These are phyloP conservation scores for Phytophthora vignae DNA, from an alignment of 352 stramenopile genomes.

Conservation along the genomic window DNA sequence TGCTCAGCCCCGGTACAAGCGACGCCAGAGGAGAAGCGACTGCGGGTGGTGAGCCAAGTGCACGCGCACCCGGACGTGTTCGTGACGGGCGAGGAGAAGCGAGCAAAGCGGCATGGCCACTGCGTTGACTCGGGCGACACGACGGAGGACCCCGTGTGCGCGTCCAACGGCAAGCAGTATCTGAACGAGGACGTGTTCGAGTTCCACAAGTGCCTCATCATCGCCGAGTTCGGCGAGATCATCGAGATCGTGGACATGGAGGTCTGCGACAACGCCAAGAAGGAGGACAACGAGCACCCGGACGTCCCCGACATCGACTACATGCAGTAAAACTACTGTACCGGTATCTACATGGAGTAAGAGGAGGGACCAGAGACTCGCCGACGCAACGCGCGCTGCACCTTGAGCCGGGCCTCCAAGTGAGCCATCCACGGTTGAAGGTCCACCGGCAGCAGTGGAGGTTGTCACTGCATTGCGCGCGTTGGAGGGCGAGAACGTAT, in stretches of 20 bases:
- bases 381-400: neutral
- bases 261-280: constrained; percentile 41
- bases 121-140: constrained; percentile 46
- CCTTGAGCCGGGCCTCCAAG: constrained; percentile 14
- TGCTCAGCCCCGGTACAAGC: constrained; percentile 1
- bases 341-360: neutral
- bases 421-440: neutral
- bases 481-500: constrained; percentile 8
- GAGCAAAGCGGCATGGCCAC: constrained; percentile 40
- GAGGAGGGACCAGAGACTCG: neutral
- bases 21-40: constrained; percentile 20
- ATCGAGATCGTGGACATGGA: constrained; percentile 57
- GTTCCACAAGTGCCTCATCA: constrained; percentile 62
- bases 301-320: constrained; percentile 29
- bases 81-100: constrained; percentile 32
- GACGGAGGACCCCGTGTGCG: constrained; percentile 54
- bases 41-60: constrained; percentile 40
- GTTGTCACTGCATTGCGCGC: neutral
- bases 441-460: neutral
- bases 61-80: constrained; percentile 41
- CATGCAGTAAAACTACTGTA: constrained; percentile 16
- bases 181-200: constrained; percentile 60
- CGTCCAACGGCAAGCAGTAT: constrained; percentile 62
- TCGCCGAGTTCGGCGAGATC: constrained; percentile 34
- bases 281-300: constrained; percentile 38